Evolutionary conservation across 805 yeast genomes (phyloP).

Genomic region (Blastobotrys chiropterorum): DNA sequence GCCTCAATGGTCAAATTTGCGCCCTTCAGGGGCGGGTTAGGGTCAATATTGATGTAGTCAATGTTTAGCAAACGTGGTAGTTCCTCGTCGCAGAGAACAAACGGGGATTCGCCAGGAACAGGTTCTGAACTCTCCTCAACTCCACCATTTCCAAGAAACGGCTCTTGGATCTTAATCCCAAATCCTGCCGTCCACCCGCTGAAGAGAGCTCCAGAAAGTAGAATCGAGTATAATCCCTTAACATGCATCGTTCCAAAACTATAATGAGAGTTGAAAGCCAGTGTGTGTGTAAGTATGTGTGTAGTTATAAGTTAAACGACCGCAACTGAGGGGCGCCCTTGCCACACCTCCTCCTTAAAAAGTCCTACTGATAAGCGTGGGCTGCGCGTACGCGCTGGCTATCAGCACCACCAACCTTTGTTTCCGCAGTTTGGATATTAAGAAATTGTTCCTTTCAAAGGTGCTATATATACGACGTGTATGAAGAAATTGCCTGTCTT

Average conservation of each 20-base stretch:
- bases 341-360: neutral
- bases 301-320: neutral
- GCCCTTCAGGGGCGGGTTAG: conserved; percentile 91
- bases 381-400: neutral
- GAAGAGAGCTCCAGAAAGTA: neutral
- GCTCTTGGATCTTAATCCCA: neutral
- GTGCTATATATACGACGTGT: too few species aligned
- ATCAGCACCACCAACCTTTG: too few species aligned
- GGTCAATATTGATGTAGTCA: conserved; percentile 53
- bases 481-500: too few species aligned
- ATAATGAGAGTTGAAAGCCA: too few species aligned
- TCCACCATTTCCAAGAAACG: neutral
- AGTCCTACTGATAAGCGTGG: neutral
- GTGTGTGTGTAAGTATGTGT: neutral
- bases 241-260: neutral
- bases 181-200: neutral
- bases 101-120: conserved; percentile 87
- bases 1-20: conserved; percentile 74
- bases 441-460: too few species aligned
- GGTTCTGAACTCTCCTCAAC: conserved; percentile 10
- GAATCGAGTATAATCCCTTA: neutral
- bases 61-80: conserved; percentile 60
- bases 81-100: conserved; percentile 64
- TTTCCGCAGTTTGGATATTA: too few species aligned
- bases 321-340: neutral